phyloP scores from a whole-genome alignment of 495 filamentous ascomycete genomes.

The Hypoxylon fragiforme region DNA sequence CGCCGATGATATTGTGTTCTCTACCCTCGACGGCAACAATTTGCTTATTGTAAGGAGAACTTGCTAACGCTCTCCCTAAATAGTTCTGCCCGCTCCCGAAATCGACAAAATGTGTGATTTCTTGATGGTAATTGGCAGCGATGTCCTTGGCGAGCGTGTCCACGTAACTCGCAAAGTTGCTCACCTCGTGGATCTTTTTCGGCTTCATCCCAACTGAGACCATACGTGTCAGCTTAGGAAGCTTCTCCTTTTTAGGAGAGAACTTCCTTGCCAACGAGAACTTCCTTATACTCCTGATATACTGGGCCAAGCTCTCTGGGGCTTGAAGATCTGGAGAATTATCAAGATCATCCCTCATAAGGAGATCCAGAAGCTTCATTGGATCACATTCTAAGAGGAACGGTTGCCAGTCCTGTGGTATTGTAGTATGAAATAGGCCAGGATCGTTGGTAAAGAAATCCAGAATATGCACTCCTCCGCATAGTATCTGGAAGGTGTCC shows the following conservation, averaged over 20 bases:
- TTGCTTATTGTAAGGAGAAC: slow-evolving; percentile 78
- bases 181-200: slow-evolving; percentile 94
- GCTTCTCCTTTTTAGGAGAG: slow-evolving; percentile 40
- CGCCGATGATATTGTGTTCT: slow-evolving; percentile 80
- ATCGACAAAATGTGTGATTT: slow-evolving; percentile 89
- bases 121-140: slow-evolving; percentile 36
- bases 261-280: slow-evolving; percentile 70
- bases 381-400: slow-evolving; percentile 73
- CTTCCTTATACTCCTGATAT: slow-evolving; percentile 72
- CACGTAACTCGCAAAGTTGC: slow-evolving; percentile 60
- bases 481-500: slow-evolving; percentile 80
- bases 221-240: slow-evolving; percentile 62
- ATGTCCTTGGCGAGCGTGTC: slow-evolving; percentile 58
- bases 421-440: slow-evolving; percentile 68
- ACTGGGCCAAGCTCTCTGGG: slow-evolving; percentile 69
- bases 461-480: slow-evolving; percentile 91
- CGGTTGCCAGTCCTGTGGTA: slow-evolving; percentile 77
- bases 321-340: slow-evolving; percentile 53
- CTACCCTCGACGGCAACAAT: slow-evolving; percentile 91
- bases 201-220: slow-evolving; percentile 90
- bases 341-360: slow-evolving; percentile 73
- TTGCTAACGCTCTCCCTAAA: slow-evolving; percentile 83
- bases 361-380: slow-evolving; percentile 73
- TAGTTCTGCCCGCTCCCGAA: slow-evolving; percentile 98
- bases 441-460: slow-evolving; percentile 92